These are phyloP conservation scores for Spatholobus suberectus DNA, from an alignment of 306 rosid species.

Conservation along the genomic window DNA sequence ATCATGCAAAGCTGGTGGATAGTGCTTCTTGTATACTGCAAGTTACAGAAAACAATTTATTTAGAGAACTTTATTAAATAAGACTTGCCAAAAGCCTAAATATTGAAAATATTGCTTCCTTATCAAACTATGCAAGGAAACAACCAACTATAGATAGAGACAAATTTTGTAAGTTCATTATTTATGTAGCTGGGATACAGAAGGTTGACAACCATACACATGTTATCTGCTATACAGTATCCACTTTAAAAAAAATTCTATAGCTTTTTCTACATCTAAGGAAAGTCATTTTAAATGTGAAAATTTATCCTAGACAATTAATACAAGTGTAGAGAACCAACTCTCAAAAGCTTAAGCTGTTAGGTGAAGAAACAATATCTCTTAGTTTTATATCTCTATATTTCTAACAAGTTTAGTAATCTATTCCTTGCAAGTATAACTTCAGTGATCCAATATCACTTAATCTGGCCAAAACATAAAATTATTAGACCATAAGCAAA, in stretches of 20 bases:
- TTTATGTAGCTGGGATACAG: not conserved
- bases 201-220: not conserved
- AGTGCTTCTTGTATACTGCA: constrained; percentile 91
- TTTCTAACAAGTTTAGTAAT: not conserved
- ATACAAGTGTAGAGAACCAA: not conserved
- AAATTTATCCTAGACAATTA: not conserved
- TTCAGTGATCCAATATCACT: not conserved
- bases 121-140: constrained; percentile 25
- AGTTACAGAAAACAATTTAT: constrained; percentile 21
- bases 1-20: constrained; percentile 84
- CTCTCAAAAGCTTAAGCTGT: not conserved
- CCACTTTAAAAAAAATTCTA: not conserved
- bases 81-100: constrained; percentile 10
- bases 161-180: not conserved
- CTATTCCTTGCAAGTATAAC: not conserved
- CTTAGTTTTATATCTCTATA: not conserved
- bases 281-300: not conserved
- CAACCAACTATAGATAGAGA: not conserved
- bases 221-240: not conserved
- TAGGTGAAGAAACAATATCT: not conserved
- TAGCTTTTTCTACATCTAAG: not conserved
- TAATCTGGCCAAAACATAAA: not conserved
- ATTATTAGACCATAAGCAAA: not conserved
- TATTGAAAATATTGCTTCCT: not conserved
- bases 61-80: not conserved